A percentile compares a stretch with the other conserved stretches of the same genome.
phyloP scores from a whole-genome alignment of 139 green algal genomes.

The Cymbomonas tetramitiformis region DNA sequence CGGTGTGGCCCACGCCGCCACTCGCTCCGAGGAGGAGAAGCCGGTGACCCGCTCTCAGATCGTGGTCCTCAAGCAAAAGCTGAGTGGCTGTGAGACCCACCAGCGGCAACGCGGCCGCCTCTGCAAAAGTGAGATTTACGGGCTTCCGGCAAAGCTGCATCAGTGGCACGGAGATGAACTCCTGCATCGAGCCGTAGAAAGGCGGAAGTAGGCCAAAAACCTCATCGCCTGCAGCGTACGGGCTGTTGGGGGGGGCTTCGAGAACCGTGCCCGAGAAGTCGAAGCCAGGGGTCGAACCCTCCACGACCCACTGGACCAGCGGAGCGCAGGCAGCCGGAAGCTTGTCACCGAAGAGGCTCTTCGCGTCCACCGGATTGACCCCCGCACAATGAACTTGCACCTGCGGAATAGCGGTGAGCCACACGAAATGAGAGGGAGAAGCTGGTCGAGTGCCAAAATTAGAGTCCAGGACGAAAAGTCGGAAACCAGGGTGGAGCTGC shows the following conservation, averaged over 20 bases:
- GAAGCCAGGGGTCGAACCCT: not conserved
- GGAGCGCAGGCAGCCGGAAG: not conserved
- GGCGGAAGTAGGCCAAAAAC: conserved; percentile 10
- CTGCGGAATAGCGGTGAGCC: too few relatives aligned
- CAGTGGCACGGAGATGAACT: conserved; percentile 3
- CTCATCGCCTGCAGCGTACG: conserved; percentile 5
- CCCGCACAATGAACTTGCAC: too few relatives aligned
- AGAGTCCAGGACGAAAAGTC: too few relatives aligned
- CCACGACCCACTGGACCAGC: not conserved
- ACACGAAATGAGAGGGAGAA: too few relatives aligned
- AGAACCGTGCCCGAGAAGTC: conserved; percentile 12
- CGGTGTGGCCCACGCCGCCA: conserved; percentile 14
- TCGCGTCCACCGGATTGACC: conserved; percentile 21
- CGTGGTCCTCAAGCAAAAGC: not conserved
- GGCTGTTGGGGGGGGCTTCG: not conserved
- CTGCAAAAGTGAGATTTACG: not conserved
- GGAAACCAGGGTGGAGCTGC: too few relatives aligned
- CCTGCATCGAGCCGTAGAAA: not conserved
- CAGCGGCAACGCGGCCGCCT: conserved; percentile 6
- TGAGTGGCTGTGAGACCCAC: not conserved
- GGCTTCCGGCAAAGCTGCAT: conserved; percentile 1
- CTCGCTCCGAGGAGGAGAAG: conserved; percentile 9
- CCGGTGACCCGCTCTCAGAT: not conserved
- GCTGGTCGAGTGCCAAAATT: too few relatives aligned
- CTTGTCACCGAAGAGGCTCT: conserved; percentile 15